Base-by-base conservation (phyloP, 805 yeast species). In the Metschnikowia henanensis region DNA sequence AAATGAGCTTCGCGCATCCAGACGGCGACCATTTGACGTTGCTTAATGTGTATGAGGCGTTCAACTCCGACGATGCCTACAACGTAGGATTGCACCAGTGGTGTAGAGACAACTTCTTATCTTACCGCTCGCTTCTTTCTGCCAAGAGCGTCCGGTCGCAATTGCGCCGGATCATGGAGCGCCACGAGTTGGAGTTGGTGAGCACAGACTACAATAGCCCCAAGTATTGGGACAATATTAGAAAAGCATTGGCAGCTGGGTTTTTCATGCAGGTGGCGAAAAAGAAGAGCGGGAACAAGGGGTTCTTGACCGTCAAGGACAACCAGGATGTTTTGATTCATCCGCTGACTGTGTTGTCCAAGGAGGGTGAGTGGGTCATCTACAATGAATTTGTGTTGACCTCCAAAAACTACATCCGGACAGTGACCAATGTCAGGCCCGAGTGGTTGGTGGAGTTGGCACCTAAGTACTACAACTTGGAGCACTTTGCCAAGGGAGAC, bases 251-350 rank as follows among this genome's bases (percentile, higher is more conserved):
- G 46, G 77, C 88, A 4, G 79, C 88, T n/a, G 99, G 99, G 2
- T 91, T 90, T 65, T 94, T 94, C 73, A 91, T 94, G 98, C 99
- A 94, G 71, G 95, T 87, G 43, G 98, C 97, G 26, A 94, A 91
- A 70, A 88, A 87, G 72, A 81, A 80, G 70, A 79, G 86, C n/a
- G 76, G 79, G 32, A 85, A 84, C 57, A 69, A 68, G 52, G 91
- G 87, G n/a, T 92, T 85, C 64, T 77, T 87, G 55, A 94, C 99
- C 0, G 86, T 91, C 39, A 90, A 90, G 66, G 99, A 94, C 66
- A 90, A 91, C 60, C 99, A 94, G 71, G 98, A 92, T 50, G 98
- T 92, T 10, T 68, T 90, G 57, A 76, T 94, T 36, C 99, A 94
- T 62, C 99, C 99, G 48, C 84, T 94, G 43, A 88, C 97, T 1